Base-by-base conservation (phyloP, 1,139 yeast species). In the Suhomyces bribrorum region DNA sequence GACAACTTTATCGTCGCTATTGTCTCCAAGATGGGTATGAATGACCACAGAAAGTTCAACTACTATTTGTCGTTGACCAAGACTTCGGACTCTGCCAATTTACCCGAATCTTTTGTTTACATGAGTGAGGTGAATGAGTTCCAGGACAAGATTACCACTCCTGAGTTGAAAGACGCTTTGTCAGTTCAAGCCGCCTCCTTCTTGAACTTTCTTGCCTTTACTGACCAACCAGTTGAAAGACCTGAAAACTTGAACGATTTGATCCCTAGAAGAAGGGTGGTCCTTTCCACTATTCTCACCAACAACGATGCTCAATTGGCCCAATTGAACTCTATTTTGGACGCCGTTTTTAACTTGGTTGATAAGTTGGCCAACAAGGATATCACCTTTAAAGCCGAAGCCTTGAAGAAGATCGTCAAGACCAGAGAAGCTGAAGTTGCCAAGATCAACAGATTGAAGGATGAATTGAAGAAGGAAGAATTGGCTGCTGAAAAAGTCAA, bases 101-200 rank as follows among this genome's bases (percentile, higher is more conserved):
- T 90, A 53, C 96, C 97, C 32, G 56, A 66, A 38, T 79, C 85
- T 41, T 85, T 77, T 58, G 96, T 89, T 15, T 87, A 81, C 66
- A 90, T 92, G 98, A 75, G 87, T 53, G 98, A 92, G 69, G 80
- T 80, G 41, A 76, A 81, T 45, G 97, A 90, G 59, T 73, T 87
- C 63, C 88, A 83, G 52, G 88, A 82, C 6, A 69, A 78, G 48
- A 65, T 85, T 42, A 72, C 75, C 48, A 72, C 79, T 35, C 54
- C 54, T 7, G 73, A 72, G 44, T 72, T 79, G 42, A 77, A 73
- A 41, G 64, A 80, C 31, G 62, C 71, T 26, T 75, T 75, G 40
- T 69, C 78, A 23, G 59, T 86, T 46, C 70, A 72, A 41, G 66
- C 83, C 40, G 78, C 79, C 31, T 60, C 72, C 7, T 65, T 77